These are phyloP conservation scores for Carex myosuroides DNA, from an alignment of 176 grass and related monocot species.

Conservation along the genomic window DNA sequence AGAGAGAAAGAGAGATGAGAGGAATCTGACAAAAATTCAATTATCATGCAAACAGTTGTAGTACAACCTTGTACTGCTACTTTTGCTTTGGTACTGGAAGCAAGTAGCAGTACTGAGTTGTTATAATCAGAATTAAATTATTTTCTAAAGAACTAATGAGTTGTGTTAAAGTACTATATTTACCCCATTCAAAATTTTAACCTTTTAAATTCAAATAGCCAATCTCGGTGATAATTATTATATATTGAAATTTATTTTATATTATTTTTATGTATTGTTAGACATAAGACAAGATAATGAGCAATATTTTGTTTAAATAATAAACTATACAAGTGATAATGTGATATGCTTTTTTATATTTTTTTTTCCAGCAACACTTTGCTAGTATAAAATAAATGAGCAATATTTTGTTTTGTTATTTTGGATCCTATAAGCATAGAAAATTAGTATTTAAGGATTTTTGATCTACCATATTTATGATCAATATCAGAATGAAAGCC, in stretches of 20 bases:
- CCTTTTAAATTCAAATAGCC: neutral
- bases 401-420: too few relatives aligned
- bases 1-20: neutral
- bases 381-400: too few relatives aligned
- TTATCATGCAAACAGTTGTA: neutral
- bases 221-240: neutral
- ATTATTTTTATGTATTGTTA: too few relatives aligned
- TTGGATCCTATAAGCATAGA: too few relatives aligned
- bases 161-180: neutral
- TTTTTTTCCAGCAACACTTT: too few relatives aligned
- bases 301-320: too few relatives aligned
- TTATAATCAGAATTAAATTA: neutral
- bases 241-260: neutral
- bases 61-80: conserved; percentile 16
- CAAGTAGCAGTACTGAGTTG: neutral
- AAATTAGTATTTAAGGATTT: too few relatives aligned
- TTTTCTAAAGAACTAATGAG: neutral
- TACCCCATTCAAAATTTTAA: neutral
- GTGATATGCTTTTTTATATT: too few relatives aligned
- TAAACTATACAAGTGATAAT: too few relatives aligned
- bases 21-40: conserved; percentile 1
- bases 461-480: too few relatives aligned
- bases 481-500: too few relatives aligned
- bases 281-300: too few relatives aligned
- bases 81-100: neutral